Evolutionary conservation across 1,139 yeast genomes (phyloP), one percentile per base, ranked within the genome.

Genomic region (Kodamaea ohmeri): DNA sequence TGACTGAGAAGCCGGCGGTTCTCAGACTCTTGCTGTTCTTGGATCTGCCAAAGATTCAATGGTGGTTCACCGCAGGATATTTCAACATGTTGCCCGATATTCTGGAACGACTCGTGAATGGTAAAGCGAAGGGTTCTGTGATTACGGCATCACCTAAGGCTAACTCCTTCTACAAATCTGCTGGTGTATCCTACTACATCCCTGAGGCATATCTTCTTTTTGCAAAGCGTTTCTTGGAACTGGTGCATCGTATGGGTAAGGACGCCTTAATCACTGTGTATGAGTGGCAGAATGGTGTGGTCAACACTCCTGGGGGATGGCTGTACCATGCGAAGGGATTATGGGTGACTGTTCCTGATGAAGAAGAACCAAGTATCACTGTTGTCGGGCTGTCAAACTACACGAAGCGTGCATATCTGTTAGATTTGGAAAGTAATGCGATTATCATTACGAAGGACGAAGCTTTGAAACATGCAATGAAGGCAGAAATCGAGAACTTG

Each of bases 311-410:
- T 0, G 76, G 70, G 24, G 97, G 98, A 1, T 92, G 98, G 98
- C 87, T 97, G 0, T 92, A 92, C 58, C 99, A 92, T 56, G 98
- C 98, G n/a, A 92, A 92, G 57, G 99, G 99, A 0, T 67, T 89
- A 12, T 92, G 98, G 98, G 64, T 87, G 1, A 72, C 80, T 6
- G 74, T 75, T 6, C 85, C 89, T 0, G 70, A 65, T 6, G 82
- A 78, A 40, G 49, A 51, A 0, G 54, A 63, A 20, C 96, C 96
- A 2, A 72, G 83, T 30, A 66, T 87, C 18, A 85, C 97, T 0
- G 79, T 90, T 3, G 73, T 92, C 39, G 98, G 98, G 1, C 87
- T 96, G 0, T 88, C 97, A 0, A 92, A 92, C 58, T 92, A 89
- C 57, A 94, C 98, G 0, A 78, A 84, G 47, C 71, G 99, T 43